Percentiles rank a stretch among this genome's conserved stretches.
These are phyloP conservation scores for Geranium rotundifolium DNA, from an alignment of 345 rosid species.

Conservation along the genomic window DNA sequence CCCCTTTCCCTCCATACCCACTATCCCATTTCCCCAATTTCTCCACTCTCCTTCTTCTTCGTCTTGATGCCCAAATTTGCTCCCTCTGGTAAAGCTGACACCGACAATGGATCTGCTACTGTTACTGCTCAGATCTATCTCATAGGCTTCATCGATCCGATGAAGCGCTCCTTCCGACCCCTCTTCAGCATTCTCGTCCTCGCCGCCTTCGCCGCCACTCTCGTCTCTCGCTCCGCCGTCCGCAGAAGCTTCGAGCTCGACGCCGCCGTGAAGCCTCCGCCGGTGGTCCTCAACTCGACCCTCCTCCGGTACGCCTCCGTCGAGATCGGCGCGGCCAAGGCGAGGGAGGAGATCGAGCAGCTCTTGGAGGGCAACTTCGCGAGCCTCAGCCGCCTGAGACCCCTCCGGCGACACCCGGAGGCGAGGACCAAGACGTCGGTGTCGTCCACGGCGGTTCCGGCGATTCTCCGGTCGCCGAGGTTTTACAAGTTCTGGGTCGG, in stretches of 20 bases:
- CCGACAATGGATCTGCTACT: neutral
- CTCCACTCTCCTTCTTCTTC: too few species aligned
- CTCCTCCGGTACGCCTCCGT: slow-evolving; percentile 55
- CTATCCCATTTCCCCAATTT: too few species aligned
- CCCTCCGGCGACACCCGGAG: slow-evolving; percentile 22
- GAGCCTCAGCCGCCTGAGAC: slow-evolving; percentile 39
- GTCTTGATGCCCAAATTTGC: too few species aligned
- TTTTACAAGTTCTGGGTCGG: slow-evolving; percentile 63
- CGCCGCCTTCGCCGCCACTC: slow-evolving; percentile 12
- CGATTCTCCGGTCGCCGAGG: slow-evolving; percentile 42
- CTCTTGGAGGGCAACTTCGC: slow-evolving; percentile 48
- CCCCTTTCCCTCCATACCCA: too few species aligned
- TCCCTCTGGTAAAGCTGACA: too few species aligned
- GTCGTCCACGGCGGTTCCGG: slow-evolving; percentile 15
- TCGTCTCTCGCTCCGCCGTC: slow-evolving; percentile 6
- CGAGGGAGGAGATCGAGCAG: slow-evolving; percentile 50
- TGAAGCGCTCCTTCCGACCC: slow-evolving; percentile 28
- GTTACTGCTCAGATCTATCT: neutral
- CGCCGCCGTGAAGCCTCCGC: too few species aligned
- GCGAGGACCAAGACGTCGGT: slow-evolving; percentile 17
- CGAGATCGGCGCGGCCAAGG: slow-evolving; percentile 45
- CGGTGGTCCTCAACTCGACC: slow-evolving; percentile 11
- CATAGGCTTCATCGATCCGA: slow-evolving; percentile 5
- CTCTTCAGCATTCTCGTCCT: slow-evolving; percentile 17
- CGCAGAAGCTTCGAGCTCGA: neutral